phyloP scores from a whole-genome alignment of 805 yeast genomes.

The Saccharomycopsis fermentans region DNA sequence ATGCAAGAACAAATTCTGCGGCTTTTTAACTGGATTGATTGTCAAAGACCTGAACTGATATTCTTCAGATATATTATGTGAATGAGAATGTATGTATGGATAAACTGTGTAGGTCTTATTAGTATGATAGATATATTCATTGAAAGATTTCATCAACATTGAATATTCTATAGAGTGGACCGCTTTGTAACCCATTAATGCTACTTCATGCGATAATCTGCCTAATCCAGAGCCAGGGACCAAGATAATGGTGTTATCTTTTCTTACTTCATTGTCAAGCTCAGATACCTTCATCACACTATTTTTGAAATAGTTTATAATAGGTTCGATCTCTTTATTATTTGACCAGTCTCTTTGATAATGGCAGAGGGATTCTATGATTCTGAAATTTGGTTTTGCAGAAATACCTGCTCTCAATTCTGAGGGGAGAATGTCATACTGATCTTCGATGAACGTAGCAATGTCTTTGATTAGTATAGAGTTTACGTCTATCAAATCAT shows the following conservation, averaged over 20 bases:
- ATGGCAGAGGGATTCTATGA: slow-evolving; percentile 66
- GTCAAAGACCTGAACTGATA: slow-evolving; percentile 39
- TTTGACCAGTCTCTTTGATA: slow-evolving; percentile 74
- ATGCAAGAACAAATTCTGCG: slow-evolving; percentile 37
- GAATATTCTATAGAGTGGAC: slow-evolving; percentile 75
- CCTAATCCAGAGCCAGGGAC: slow-evolving; percentile 91
- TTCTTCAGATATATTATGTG: slow-evolving; percentile 43
- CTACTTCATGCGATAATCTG: slow-evolving; percentile 56
- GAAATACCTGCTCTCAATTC: slow-evolving; percentile 32
- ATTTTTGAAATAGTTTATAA: slow-evolving; percentile 39
- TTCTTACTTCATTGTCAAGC: slow-evolving; percentile 24
- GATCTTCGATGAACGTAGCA: slow-evolving; percentile 28
- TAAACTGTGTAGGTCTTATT: slow-evolving; percentile 22
- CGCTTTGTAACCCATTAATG: slow-evolving; percentile 29
- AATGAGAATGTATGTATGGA: slow-evolving; percentile 57
- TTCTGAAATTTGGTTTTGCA: slow-evolving; percentile 29
- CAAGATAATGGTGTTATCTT: slow-evolving; percentile 39
- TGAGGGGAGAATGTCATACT: slow-evolving; percentile 29
- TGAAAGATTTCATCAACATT: slow-evolving; percentile 63
- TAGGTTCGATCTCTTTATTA: slow-evolving; percentile 40
- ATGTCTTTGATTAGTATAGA: slow-evolving; percentile 36
- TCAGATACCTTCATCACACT: slow-evolving; percentile 28
- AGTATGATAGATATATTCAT: slow-evolving; percentile 40
- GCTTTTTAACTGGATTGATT: slow-evolving; percentile 28
- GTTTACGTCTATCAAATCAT: slow-evolving; percentile 38